These are phyloP conservation scores for Voacanga thouarsii DNA, from an alignment of 257 asterid species.

Conservation along the genomic window DNA sequence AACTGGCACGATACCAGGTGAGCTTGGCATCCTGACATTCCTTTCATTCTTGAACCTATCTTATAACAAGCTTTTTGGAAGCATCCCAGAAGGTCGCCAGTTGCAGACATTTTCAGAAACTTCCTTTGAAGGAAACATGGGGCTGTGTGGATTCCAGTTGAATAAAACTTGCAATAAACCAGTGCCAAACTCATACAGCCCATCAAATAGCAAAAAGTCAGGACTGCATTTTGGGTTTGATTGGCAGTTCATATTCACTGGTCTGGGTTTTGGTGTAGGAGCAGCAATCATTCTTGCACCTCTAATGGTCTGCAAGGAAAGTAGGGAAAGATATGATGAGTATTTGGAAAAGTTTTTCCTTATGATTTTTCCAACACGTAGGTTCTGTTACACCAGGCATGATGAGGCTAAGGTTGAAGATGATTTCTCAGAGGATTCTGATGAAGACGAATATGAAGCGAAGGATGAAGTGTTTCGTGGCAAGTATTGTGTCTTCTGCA, in stretches of 20 bases:
- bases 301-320: conserved; percentile 41
- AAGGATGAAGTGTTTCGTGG: conserved; percentile 34
- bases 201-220: neutral
- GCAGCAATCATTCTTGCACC: conserved; percentile 51
- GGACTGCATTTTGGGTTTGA: conserved; percentile 9
- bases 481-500: conserved; percentile 74
- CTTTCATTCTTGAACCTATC: conserved; percentile 53
- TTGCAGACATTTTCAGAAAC: conserved; percentile 35
- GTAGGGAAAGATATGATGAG: conserved; percentile 35
- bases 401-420: conserved; percentile 43
- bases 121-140: conserved; percentile 42
- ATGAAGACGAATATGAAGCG: conserved; percentile 29
- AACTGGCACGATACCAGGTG: conserved; percentile 43
- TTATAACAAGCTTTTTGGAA: conserved; percentile 33
- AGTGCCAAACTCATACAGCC: neutral
- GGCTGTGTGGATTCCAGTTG: conserved; percentile 49
- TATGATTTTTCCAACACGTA: conserved; percentile 42
- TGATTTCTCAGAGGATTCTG: conserved; percentile 29
- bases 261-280: conserved; percentile 41
- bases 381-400: conserved; percentile 49
- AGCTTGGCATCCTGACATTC: conserved; percentile 40
- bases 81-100: conserved; percentile 45
- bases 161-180: conserved; percentile 18
- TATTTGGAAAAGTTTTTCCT: conserved; percentile 29
- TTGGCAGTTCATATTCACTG: conserved; percentile 54